These are phyloP conservation scores for Tetrapisispora fleetii DNA, from an alignment of 805 yeast genomes.

Conservation along the genomic window DNA sequence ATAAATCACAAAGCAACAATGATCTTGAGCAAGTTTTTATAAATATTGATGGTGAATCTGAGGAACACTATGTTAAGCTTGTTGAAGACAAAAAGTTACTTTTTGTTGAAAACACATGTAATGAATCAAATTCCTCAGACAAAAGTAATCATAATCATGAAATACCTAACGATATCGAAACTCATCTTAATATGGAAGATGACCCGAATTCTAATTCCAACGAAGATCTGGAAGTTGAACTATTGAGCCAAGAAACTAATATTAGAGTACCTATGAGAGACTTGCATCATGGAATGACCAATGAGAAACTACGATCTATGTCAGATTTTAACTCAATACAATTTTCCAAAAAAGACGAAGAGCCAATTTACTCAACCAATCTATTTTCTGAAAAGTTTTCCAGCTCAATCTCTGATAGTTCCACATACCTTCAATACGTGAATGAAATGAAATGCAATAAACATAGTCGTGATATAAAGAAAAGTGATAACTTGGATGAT, in stretches of 20 bases:
- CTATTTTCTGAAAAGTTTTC: not conserved
- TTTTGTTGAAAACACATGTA: conserved; percentile 3
- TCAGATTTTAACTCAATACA: not conserved
- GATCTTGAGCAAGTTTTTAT: conserved; percentile 10
- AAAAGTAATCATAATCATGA: not conserved
- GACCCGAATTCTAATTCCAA: not conserved
- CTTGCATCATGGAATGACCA: not conserved
- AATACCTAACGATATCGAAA: not conserved
- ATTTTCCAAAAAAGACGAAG: not conserved
- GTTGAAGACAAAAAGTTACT: conserved; percentile 13
- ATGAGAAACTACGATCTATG: not conserved
- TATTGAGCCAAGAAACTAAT: conserved; percentile 11
- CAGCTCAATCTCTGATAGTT: not conserved
- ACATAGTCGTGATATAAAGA: conserved; percentile 1
- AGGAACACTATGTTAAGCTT: conserved; percentile 12
- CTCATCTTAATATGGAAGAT: not conserved
- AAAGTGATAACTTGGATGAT: conserved; percentile 33
- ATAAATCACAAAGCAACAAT: not conserved
- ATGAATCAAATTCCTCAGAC: not conserved
- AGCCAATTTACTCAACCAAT: not conserved
- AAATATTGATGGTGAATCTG: conserved; percentile 16
- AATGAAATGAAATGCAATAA: not conserved
- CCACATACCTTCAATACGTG: not conserved
- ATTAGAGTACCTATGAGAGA: conserved; percentile 7
- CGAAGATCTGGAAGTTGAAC: not conserved